phyloP scores from a whole-genome alignment of 2,329 filamentous ascomycete species.

The Epichloe scottii region DNA sequence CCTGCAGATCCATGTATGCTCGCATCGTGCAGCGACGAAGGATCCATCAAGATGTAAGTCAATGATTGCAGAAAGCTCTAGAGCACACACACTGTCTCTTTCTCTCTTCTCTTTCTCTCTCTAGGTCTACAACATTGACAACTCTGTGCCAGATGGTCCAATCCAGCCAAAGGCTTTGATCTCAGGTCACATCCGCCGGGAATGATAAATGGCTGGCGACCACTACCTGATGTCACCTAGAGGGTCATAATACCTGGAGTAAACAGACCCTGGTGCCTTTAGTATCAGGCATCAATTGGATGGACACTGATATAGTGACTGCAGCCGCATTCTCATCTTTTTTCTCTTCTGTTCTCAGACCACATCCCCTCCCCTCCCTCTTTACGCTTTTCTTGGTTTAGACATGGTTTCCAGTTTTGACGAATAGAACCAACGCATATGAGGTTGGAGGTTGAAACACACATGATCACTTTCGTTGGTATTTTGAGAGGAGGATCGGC shows the following conservation, averaged over 20 bases:
- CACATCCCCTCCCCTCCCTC: background rate
- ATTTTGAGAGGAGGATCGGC: background rate
- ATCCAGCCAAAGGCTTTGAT: conserved; percentile 10
- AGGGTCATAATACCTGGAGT: background rate
- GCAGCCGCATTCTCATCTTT: background rate
- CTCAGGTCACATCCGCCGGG: conserved; percentile 9
- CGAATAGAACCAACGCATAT: background rate
- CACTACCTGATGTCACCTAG: conserved; percentile 7
- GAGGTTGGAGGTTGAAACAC: background rate
- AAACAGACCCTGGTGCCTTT: background rate
- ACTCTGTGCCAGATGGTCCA: conserved; percentile 6
- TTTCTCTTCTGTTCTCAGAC: background rate
- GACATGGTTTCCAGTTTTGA: conserved; percentile 1
- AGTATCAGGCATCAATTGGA: background rate
- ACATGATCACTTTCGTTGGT: background rate
- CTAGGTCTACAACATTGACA: background rate
- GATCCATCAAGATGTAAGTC: conserved; percentile 71
- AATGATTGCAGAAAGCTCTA: background rate
- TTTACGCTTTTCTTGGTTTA: conserved; percentile 1
- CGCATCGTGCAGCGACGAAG: conserved; percentile 83
- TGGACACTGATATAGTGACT: background rate
- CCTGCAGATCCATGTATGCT: conserved; percentile 72
- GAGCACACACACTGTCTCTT: background rate
- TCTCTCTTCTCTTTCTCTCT: background rate
- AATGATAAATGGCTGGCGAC: conserved; percentile 11